Evolutionary conservation across 441 rosid genomes (phyloP), one percentile per base, ranked within the genome.

Genomic region (Gossypium davidsonii): DNA sequence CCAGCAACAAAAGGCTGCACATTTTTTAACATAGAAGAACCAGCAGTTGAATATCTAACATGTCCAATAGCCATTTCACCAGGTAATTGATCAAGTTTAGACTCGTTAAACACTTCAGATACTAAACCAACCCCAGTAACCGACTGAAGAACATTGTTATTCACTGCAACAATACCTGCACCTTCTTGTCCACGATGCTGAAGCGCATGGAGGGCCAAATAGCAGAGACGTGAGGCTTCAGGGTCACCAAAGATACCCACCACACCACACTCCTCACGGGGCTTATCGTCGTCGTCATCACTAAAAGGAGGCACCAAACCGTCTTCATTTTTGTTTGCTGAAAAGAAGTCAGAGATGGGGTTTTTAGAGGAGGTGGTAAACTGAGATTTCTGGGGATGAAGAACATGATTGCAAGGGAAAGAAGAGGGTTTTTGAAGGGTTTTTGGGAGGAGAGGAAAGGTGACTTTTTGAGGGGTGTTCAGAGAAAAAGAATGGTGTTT

Each of bases 141-240:
- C 2, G 97, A 84, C 72, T 94, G 95, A 56, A 92, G 86, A 56
- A 91, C 91, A 9, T 86, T 83, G 3, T 89, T 72, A 23, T 83
- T 81, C 10, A 92, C 96, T 0, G 98, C 79, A 12, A 94, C 98
- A 71, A 94, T 94, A 72, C 98, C 97, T 62, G 98, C 97, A 37
- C 98, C 98, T 83, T 94, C 97, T 74, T 94, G 98, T 12, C 97
- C 91, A 70, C 93, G 86, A 60, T 94, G 98, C 66, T 94, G 98
- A 66, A 94, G 85, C 10, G 97, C 95, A 70, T 92, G 98, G 52
- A 94, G 97, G 0, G 97, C 97, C 76, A 92, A 65, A 81, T 89
- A 93, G 80, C 94, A 89, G 75, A 90, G 91, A 2, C 97, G 92
- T 0, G 98, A 85, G 70, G 98, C 97, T 67, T 94, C 98, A 0